Evolutionary conservation across 73 alveolate species (phyloP).

Genomic region (Stentor roeselii): DNA sequence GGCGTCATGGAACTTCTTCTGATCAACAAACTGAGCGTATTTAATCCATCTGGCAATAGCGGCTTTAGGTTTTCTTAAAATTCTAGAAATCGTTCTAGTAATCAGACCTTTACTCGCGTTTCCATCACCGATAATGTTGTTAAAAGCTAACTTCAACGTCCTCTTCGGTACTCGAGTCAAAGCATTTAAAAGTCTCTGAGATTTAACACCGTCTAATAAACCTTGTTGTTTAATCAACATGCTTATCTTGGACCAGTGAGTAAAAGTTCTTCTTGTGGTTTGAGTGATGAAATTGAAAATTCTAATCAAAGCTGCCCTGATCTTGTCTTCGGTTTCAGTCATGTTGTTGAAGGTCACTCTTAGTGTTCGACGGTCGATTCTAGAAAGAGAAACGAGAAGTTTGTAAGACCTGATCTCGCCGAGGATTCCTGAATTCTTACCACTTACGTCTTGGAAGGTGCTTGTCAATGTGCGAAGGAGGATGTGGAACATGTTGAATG

Average conservation of each 20-base stretch:
- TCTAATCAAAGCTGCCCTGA: not conserved
- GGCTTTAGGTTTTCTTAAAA: not conserved
- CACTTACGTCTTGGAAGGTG: not conserved
- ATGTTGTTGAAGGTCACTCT: not conserved
- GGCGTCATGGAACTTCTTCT: not conserved
- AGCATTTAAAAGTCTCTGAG: conserved; percentile 1
- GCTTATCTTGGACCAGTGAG: not conserved
- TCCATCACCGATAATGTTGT: not conserved
- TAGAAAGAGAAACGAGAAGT: not conserved
- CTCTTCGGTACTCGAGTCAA: not conserved
- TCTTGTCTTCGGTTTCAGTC: not conserved
- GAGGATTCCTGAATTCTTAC: not conserved
- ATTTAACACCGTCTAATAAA: not conserved
- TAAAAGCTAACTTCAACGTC: not conserved
- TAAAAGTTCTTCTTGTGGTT: not conserved
- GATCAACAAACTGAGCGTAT: not conserved
- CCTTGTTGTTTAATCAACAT: not conserved
- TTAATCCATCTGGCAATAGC: not conserved
- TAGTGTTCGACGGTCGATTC: not conserved
- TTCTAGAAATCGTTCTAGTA: not conserved
- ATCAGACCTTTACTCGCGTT: not conserved
- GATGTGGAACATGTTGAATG: not conserved
- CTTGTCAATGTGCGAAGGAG: not conserved
- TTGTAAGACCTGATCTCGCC: not conserved
- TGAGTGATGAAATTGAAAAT: not conserved